These are phyloP conservation scores for Tulasnella sp. DNA, from an alignment of 768 basidiomycete genomes.

Conservation along the genomic window DNA sequence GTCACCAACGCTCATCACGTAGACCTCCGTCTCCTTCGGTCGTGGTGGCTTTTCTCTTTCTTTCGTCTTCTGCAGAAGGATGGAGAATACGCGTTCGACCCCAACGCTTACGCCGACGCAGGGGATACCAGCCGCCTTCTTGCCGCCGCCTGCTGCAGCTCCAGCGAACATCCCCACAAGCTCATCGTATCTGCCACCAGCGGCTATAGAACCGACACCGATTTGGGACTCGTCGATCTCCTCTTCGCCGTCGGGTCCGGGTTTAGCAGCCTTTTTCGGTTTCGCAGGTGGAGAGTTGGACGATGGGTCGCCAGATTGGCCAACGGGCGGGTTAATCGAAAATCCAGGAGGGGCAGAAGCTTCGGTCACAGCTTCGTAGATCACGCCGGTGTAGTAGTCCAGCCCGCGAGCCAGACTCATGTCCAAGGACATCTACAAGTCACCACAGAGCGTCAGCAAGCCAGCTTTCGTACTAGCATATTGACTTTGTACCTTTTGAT, in stretches of 20 bases:
- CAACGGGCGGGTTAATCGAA: slow-evolving; percentile 27
- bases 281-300: slow-evolving; percentile 23
- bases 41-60: slow-evolving; percentile 40
- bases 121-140: slow-evolving; percentile 56
- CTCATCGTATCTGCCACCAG: slow-evolving; percentile 91
- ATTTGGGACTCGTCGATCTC: slow-evolving; percentile 87
- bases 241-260: slow-evolving; percentile 44
- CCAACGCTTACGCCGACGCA: slow-evolving; percentile 92
- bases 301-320: slow-evolving; percentile 29
- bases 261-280: slow-evolving; percentile 20
- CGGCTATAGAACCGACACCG: slow-evolving; percentile 98
- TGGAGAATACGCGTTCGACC: slow-evolving; percentile 82
- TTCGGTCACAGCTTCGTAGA: slow-evolving; percentile 91
- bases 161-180: slow-evolving; percentile 87
- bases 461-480: not conserved
- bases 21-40: slow-evolving; percentile 88
- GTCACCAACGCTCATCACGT: slow-evolving; percentile 83
- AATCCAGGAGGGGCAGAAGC: slow-evolving; percentile 87
- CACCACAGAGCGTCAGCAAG: too few species aligned
- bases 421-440: slow-evolving; percentile 76
- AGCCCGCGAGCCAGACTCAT: slow-evolving; percentile 93
- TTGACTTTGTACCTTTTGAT: slow-evolving; percentile 49
- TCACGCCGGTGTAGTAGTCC: slow-evolving; percentile 98
- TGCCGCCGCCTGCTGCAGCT: slow-evolving; percentile 55
- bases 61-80: slow-evolving; percentile 79